Base-by-base conservation (phyloP, 1,284 basidiomycete genomes). In the Rhodotorula sp. region DNA sequence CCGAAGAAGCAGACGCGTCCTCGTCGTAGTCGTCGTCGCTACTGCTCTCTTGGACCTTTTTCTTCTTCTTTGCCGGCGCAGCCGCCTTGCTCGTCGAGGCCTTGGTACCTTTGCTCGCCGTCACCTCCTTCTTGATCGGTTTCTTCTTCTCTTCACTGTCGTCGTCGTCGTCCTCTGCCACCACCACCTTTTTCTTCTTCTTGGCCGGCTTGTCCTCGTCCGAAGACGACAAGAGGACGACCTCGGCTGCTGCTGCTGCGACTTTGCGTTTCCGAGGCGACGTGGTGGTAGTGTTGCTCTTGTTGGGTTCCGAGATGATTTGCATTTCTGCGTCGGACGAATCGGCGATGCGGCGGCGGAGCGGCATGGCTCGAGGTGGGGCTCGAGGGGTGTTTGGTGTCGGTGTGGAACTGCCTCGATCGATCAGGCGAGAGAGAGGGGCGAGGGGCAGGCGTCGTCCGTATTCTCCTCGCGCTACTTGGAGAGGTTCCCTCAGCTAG, bases 1-100 rank as follows among this genome's bases (percentile, higher is more conserved):
- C 42, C n/a, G 57, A 67, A 62, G 68, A 75, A 55, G 80, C 81
- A 12, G 81, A 80, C 5, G 44, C 59, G n/a, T 66, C 59, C 14
- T 67, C 69, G 17, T 44, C n/a, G 46, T 46, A 33, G 1, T 46
- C 29, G 29, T 26, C 29, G 17, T 18, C 26, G 29, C 46, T 22
- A 24, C 24, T 53, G 62, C 61, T 72, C 8, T 15, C 37, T 29
- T 62, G 29, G 59, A 45, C 29, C 29, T 60, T 46, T 29, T 20
- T 42, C 37, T 44, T 29, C 45, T 54, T 68, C 44, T 58, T 49
- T 30, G 20, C 26, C 10, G 48, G 15, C 33, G 33, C 33, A n/a
- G n/a, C 42, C 30, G 24, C 29, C 44, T 56, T 64, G 20, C n/a
- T 20, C 53, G 5, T 45, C 53, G 29, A 6, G 33, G 45, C 56